phyloP scores from a whole-genome alignment of 768 basidiomycete species.

The Lyophyllum decastes region DNA sequence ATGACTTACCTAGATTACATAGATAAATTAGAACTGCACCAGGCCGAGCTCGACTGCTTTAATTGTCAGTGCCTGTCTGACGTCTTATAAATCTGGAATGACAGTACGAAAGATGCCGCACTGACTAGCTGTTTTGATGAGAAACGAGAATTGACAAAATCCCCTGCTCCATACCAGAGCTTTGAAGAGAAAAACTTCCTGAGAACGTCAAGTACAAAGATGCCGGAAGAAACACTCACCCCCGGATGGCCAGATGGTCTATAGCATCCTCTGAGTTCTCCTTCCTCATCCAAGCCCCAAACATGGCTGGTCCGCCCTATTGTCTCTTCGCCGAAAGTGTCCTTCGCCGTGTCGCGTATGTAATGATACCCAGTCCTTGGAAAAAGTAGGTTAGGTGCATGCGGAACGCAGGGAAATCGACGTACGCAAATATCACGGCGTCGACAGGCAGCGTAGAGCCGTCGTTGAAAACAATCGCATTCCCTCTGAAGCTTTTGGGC shows the following conservation, averaged over 20 bases:
- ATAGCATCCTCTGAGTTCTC: conserved; percentile 37
- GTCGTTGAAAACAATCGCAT: conserved; percentile 38
- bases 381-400: neutral
- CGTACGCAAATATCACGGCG: conserved; percentile 46
- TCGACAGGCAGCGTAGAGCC: conserved; percentile 41
- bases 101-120: neutral
- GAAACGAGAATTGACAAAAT: conserved; percentile 32
- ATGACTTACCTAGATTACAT: neutral
- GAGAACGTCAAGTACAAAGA: no score
- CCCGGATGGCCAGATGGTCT: conserved; percentile 44
- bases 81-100: neutral
- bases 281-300: conserved; percentile 44
- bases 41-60: conserved; percentile 34
- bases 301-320: conserved; percentile 29
- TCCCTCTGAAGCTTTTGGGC: conserved; percentile 34
- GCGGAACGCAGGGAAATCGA: neutral
- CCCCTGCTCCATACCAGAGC: conserved; percentile 44
- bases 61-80: conserved; percentile 31
- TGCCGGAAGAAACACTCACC: conserved; percentile 20
- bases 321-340: conserved; percentile 35
- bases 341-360: conserved; percentile 29
- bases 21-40: conserved; percentile 7
- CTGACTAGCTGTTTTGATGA: conserved; percentile 39
- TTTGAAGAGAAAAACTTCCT: conserved; percentile 7
- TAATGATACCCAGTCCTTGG: conserved; percentile 28